Conservation (phyloP, 306 rosid species). For the Datisca glomerata region DNA sequence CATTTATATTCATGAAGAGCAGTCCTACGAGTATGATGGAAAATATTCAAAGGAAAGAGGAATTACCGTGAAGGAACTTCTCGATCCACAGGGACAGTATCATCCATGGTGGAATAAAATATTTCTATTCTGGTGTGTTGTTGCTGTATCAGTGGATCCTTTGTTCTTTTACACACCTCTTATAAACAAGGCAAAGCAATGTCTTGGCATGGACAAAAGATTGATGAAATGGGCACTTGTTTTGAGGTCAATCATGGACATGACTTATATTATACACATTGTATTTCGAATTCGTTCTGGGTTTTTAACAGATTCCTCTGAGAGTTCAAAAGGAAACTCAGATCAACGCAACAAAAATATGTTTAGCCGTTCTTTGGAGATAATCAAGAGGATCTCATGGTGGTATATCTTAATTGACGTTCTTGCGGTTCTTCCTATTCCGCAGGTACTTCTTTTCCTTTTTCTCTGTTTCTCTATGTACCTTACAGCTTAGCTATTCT, state of each 20-base stretch:
- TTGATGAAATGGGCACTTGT: neutral
- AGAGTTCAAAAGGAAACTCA: no score
- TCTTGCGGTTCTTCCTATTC: slow-evolving; percentile 15
- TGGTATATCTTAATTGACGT: neutral
- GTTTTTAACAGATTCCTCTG: no score
- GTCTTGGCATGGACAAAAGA: slow-evolving; percentile 5
- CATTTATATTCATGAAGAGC: no score
- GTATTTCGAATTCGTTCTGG: no score
- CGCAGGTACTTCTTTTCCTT: slow-evolving; percentile 6
- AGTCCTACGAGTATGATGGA: no score
- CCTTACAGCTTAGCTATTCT: no score
- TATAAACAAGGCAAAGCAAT: neutral
- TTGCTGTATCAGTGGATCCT: slow-evolving; percentile 16
- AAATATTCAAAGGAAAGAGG: no score
- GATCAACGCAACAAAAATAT: no score
- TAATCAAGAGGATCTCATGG: no score
- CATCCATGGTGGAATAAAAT: slow-evolving; percentile 11
- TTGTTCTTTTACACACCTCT: slow-evolving; percentile 10
- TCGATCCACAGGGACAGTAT: no score
- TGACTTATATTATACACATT: slow-evolving; percentile 2
- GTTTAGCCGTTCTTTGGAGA: no score
- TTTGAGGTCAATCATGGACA: neutral
- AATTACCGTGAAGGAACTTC: no score
- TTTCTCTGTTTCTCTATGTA: slow-evolving; percentile 19
- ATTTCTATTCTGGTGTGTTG: slow-evolving; percentile 7